Percentiles rank a stretch among this genome's conserved stretches.
phyloP scores from a whole-genome alignment of 2,329 filamentous ascomycete species.

The Falciphora oryzae region DNA sequence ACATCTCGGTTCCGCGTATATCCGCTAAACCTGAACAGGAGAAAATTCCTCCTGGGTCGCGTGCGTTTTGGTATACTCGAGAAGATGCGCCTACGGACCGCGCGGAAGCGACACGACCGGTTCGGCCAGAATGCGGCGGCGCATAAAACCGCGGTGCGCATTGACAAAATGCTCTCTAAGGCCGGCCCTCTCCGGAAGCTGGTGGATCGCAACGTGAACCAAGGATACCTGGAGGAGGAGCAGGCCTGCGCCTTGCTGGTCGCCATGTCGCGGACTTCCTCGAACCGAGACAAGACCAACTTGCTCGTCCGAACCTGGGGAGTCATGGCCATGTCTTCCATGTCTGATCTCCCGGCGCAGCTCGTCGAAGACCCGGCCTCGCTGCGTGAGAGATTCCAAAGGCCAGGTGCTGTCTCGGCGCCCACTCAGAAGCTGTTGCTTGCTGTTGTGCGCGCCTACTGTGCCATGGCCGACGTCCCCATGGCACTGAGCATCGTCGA shows the following conservation, averaged over 20 bases:
- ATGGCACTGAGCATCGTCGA: constrained; percentile 55
- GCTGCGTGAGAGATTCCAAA: neutral
- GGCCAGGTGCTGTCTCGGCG: constrained; percentile 43
- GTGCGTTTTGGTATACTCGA: neutral
- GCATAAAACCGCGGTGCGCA: constrained; percentile 20
- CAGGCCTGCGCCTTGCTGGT: constrained; percentile 36
- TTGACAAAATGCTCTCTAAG: constrained; percentile 24
- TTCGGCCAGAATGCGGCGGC: constrained; percentile 27
- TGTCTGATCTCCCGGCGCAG: neutral
- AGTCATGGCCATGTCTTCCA: neutral
- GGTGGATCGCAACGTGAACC: constrained; percentile 20
- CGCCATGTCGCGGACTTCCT: constrained; percentile 34
- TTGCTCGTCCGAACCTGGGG: constrained; percentile 25
- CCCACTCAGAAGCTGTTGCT: constrained; percentile 56
- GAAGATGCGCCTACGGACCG: neutral
- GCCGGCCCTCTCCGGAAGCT: constrained; percentile 22
- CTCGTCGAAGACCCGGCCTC: neutral
- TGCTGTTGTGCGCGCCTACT: constrained; percentile 62
- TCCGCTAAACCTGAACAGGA: constrained; percentile 21
- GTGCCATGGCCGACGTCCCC: constrained; percentile 58
- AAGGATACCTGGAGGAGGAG: constrained; percentile 29
- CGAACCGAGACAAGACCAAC: constrained; percentile 25
- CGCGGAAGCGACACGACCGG: constrained; percentile 12
- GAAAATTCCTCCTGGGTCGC: neutral
- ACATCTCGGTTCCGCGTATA: constrained; percentile 32